phyloP scores from a whole-genome alignment of 495 filamentous ascomycete genomes.

The Penicillium paradoxum region DNA sequence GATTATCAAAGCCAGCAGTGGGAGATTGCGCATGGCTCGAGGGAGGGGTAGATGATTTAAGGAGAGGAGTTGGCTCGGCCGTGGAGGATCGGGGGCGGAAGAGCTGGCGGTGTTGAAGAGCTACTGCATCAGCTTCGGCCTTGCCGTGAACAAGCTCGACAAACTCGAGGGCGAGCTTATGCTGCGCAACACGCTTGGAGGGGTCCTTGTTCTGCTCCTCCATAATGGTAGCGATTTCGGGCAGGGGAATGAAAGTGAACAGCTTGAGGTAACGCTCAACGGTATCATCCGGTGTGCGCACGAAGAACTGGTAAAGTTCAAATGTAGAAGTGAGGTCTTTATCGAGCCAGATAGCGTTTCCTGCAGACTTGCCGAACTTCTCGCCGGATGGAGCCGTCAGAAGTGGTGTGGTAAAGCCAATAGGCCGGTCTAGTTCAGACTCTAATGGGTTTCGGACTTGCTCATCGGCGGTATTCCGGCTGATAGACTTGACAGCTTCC shows the following conservation, averaged over 20 bases:
- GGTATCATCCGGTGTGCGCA: slow-evolving; percentile 74
- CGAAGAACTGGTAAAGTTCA: slow-evolving; percentile 88
- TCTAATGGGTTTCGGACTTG: slow-evolving; percentile 24
- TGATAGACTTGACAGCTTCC: slow-evolving; percentile 70
- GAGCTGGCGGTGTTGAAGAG: slow-evolving; percentile 53
- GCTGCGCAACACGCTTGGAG: slow-evolving; percentile 70
- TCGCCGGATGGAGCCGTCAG: slow-evolving; percentile 77
- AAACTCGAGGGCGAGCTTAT: slow-evolving; percentile 73
- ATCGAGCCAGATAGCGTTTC: slow-evolving; percentile 94
- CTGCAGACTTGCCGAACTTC: slow-evolving; percentile 94
- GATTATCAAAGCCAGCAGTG: slow-evolving; percentile 24
- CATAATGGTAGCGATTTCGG: slow-evolving; percentile 60
- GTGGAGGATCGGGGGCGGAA: slow-evolving; percentile 45
- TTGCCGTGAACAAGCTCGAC: slow-evolving; percentile 71
- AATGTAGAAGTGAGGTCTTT: slow-evolving; percentile 71
- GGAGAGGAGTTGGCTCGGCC: slow-evolving; percentile 36
- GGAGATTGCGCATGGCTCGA: slow-evolving; percentile 18
- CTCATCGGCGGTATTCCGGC: slow-evolving; percentile 43
- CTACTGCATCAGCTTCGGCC: slow-evolving; percentile 50
- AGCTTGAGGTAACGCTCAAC: slow-evolving; percentile 78
- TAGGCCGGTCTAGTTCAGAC: slow-evolving; percentile 47
- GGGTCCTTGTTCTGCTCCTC: slow-evolving; percentile 59
- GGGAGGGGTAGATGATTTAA: slow-evolving; percentile 21
- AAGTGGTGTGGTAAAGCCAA: slow-evolving; percentile 85
- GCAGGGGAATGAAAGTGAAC: slow-evolving; percentile 80